Evolutionary conservation across 805 yeast genomes (phyloP).

Genomic region (Starmerella cellae): DNA sequence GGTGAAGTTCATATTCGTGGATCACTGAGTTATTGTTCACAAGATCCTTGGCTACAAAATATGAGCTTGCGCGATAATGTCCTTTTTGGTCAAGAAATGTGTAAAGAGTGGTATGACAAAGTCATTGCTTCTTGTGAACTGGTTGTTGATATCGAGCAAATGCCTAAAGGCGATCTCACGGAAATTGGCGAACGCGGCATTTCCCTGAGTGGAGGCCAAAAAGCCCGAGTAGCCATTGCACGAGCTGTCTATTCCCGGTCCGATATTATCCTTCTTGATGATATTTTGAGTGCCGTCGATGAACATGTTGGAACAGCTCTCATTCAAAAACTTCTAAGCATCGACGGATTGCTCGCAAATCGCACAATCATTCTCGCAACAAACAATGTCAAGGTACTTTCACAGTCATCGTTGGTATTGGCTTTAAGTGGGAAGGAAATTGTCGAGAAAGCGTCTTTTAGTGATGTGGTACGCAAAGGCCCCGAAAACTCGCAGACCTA

Average conservation of each 20-base stretch:
- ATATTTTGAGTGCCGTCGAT: constrained; percentile 74
- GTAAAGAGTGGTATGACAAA: constrained; percentile 36
- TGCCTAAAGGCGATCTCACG: constrained; percentile 62
- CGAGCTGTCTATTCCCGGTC: constrained; percentile 61
- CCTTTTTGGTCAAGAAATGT: constrained; percentile 45
- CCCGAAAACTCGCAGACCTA: constrained; percentile 12
- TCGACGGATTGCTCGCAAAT: constrained; percentile 55
- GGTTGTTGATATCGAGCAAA: constrained; percentile 44
- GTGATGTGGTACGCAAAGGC: background rate
- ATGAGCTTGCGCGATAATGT: constrained; percentile 76
- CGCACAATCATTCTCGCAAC: constrained; percentile 77
- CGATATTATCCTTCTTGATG: constrained; percentile 58
- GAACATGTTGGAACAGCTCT: constrained; percentile 69
- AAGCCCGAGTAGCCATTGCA: constrained; percentile 65
- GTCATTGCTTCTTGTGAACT: constrained; percentile 54
- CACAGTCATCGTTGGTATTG: constrained; percentile 55
- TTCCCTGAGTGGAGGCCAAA: constrained; percentile 74
- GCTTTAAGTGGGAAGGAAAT: constrained; percentile 42
- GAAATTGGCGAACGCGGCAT: constrained; percentile 79
- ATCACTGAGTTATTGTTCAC: constrained; percentile 70
- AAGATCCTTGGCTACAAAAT: constrained; percentile 91
- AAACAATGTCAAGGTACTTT: constrained; percentile 69
- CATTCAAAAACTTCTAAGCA: constrained; percentile 62
- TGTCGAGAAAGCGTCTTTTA: constrained; percentile 20
- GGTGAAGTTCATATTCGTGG: constrained; percentile 67